Base-by-base conservation (phyloP, 208 protist species). In the Acanthamoeba sp. region DNA sequence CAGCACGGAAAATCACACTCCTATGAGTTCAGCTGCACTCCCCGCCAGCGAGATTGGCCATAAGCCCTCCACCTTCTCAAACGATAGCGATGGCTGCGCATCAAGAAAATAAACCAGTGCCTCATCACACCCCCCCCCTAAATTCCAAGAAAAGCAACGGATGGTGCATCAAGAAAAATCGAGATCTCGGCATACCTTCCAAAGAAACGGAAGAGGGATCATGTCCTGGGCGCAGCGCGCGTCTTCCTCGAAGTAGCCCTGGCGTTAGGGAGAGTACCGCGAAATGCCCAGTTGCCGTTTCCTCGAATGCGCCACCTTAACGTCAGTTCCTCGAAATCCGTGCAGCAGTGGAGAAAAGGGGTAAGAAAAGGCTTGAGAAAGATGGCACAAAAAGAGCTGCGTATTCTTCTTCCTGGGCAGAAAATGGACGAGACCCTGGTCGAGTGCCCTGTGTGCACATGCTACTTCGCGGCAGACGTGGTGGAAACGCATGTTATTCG, bases 141-240 rank as follows among this genome's bases (percentile, higher is more conserved):
- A 82, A n/a, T 66, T 82, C 24, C 14, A 59, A 36, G 45, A 55
- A 93, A 42, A 93, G 10, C 32, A 66, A 71, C 29, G 36, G 57
- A 91, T 2, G 22, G 27, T 50, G 78, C 76, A 36, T 1, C 36
- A 71, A 50, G 38, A 93, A 18, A 38, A 16, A n/a, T 42, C 4
- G 27, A 55, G 2, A 32, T 9, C 40, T 52, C 12, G 34, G 27
- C 34, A n/a, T 57, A 80, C 89, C 89, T 93, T 93, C 89, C 89
- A 93, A 38, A 93, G 66, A 93, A 93, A 73, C 40, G 89, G 66
- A 18, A 93, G 50, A 45, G 89, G 89, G 22, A 93, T 82, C 89
- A 93, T 93, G 45, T 3, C 20, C 42, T 48, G 18, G 6, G 27
- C 27, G 48, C 42, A 16, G 29, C 22, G n/a, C 29, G 29, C n/a